Evolutionary conservation across 805 yeast genomes (phyloP).

Genomic region (Starmerella cellae): DNA sequence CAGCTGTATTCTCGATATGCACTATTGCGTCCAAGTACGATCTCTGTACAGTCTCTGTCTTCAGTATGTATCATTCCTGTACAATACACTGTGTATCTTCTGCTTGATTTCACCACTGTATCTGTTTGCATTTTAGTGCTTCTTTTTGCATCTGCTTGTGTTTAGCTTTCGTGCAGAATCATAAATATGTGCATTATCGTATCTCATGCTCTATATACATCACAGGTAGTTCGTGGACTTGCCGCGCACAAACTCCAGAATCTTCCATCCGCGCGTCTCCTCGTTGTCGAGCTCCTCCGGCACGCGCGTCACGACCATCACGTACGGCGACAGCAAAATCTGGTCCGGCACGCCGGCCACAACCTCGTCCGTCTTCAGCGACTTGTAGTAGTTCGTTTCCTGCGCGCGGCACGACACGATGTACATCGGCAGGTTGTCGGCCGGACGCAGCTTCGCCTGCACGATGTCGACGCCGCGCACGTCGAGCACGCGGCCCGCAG

Average conservation of each 20-base stretch:
- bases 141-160: too few species aligned
- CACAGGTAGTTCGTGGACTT: conserved; percentile 56
- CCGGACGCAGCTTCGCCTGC: conserved; percentile 75
- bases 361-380: conserved; percentile 80
- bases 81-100: too few species aligned
- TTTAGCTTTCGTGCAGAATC: too few species aligned
- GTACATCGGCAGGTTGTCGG: conserved; percentile 81
- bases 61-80: too few species aligned
- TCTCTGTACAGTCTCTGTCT: too few species aligned
- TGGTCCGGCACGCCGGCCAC: conserved; percentile 95
- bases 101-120: too few species aligned
- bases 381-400: conserved; percentile 80
- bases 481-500: conserved; percentile 85
- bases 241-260: conserved; percentile 86
- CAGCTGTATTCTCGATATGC: too few species aligned
- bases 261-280: conserved; percentile 95
- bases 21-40: too few species aligned
- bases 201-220: neutral
- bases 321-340: conserved; percentile 84
- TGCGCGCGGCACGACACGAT: conserved; percentile 95
- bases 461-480: conserved; percentile 90
- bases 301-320: conserved; percentile 84
- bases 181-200: too few species aligned
- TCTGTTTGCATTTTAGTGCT: too few species aligned
- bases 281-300: conserved; percentile 83